These are phyloP conservation scores for Hygrophoropsis aurantiaca DNA, from an alignment of 768 basidiomycete species.

Conservation along the genomic window DNA sequence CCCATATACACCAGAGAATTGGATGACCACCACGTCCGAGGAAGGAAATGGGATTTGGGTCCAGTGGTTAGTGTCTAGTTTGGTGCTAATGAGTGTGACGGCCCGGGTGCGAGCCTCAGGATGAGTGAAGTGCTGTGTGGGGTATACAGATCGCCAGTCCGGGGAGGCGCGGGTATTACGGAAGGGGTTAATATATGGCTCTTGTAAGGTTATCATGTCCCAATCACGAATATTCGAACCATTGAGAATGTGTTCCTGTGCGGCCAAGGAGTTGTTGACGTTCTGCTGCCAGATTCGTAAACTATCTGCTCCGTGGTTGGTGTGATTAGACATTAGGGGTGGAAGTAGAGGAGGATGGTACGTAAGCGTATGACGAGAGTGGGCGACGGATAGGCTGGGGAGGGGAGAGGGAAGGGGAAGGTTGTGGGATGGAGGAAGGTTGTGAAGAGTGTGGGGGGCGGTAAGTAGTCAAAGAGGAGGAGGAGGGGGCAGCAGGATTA, in stretches of 20 bases:
- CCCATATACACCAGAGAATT: conserved; percentile 13
- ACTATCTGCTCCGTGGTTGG: not conserved
- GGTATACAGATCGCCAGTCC: not conserved
- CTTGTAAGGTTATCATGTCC: conserved; percentile 6
- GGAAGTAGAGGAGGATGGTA: too few species aligned
- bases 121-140: not conserved
- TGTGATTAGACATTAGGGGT: conserved; percentile 3
- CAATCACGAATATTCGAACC: not conserved
- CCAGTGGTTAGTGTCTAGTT: conserved; percentile 20
- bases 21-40: conserved; percentile 29
- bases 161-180: conserved; percentile 1
- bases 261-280: conserved; percentile 20
- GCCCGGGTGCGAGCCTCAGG: conserved; percentile 3
- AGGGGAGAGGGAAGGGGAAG: too few species aligned
- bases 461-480: too few species aligned
- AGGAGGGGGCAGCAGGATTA: too few species aligned
- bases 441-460: not conserved
- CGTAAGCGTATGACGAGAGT: too few species aligned
- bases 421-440: not conserved
- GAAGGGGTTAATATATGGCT: not conserved
- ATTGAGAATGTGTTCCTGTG: conserved; percentile 17
- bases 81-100: conserved; percentile 17
- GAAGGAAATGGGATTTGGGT: conserved; percentile 16
- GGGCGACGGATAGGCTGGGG: too few species aligned
- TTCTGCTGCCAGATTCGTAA: conserved; percentile 31